These are phyloP conservation scores for Fusarium chuoi DNA, from an alignment of 2,329 filamentous ascomycete genomes.

Conservation along the genomic window DNA sequence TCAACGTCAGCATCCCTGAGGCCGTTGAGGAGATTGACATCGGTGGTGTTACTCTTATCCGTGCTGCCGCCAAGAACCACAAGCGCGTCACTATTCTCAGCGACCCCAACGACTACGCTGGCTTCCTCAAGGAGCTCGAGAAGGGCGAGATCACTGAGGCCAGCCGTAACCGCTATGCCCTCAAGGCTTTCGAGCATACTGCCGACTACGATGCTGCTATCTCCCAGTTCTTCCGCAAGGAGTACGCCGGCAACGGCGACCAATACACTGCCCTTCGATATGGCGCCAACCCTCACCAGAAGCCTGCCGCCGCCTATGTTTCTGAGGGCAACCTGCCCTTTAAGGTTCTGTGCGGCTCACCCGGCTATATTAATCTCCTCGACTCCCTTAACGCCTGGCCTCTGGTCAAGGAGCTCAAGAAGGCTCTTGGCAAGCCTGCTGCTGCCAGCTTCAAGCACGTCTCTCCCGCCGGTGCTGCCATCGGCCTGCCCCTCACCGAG, in stretches of 20 bases:
- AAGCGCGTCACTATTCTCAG: conserved; percentile 93
- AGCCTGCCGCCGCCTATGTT: conserved; percentile 88
- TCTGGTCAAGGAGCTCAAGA: conserved; percentile 93
- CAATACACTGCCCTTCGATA: conserved; percentile 91
- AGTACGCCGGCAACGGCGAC: conserved; percentile 86
- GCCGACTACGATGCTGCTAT: conserved; percentile 97
- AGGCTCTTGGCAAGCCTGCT: conserved; percentile 86
- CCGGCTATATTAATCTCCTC: conserved; percentile 96
- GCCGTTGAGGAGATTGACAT: conserved; percentile 99
- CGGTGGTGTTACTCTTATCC: conserved; percentile 94
- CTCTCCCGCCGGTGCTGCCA: conserved; percentile 93
- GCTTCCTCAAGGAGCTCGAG: conserved; percentile 91
- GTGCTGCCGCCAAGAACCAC: conserved; percentile 98
- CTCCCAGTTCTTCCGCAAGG: conserved; percentile 95
- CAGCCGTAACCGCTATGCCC: conserved; percentile 87
- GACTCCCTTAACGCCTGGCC: conserved; percentile 98
- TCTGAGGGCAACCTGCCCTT: conserved; percentile 83
- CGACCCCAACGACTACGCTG: conserved; percentile 91
- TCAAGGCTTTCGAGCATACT: conserved; percentile 99
- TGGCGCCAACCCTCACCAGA: conserved; percentile 97
- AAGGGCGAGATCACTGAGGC: conserved; percentile 85
- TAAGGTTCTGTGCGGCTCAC: conserved; percentile 88
- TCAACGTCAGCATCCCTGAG: conserved; percentile 96
- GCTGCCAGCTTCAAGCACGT: conserved; percentile 99
- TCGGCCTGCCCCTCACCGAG: conserved; percentile 85